These are phyloP conservation scores for Aureobasidium zeae DNA, from an alignment of 2,329 filamentous ascomycete genomes.

Conservation along the genomic window DNA sequence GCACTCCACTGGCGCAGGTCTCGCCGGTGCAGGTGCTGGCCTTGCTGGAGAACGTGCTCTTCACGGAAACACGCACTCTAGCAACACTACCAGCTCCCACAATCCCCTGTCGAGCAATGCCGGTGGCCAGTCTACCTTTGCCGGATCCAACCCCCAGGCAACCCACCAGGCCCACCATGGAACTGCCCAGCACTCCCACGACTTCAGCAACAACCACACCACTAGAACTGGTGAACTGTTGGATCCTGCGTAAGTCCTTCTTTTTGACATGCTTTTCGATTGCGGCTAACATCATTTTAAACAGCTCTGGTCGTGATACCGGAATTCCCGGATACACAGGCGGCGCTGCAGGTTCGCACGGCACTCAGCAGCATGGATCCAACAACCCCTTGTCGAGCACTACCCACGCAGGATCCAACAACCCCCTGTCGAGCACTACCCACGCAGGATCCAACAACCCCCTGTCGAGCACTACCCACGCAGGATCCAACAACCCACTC, in stretches of 20 bases:
- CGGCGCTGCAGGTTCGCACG: background rate
- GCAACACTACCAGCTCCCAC: background rate
- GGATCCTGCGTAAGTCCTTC: too few relatives aligned
- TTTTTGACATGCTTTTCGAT: too few relatives aligned
- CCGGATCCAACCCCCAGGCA: conserved; percentile 1
- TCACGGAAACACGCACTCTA: background rate
- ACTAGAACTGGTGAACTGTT: conserved; percentile 9
- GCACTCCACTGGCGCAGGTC: background rate
- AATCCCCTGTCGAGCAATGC: background rate
- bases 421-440: too few relatives aligned
- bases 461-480: too few relatives aligned
- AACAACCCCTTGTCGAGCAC: too few relatives aligned
- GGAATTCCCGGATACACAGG: conserved; percentile 9
- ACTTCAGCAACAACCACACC: conserved; percentile 11
- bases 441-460: too few relatives aligned
- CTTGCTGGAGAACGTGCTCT: too few relatives aligned
- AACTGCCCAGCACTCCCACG: conserved; percentile 8
- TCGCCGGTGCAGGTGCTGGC: too few relatives aligned
- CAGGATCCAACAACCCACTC: too few relatives aligned
- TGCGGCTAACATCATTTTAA: too few relatives aligned
- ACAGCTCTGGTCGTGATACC: conserved; percentile 7
- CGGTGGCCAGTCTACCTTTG: background rate
- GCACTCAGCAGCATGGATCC: too few relatives aligned
- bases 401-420: too few relatives aligned
- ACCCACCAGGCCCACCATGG: conserved; percentile 7